Conservation (phyloP, 768 basidiomycete genomes). For the Tylopilus vinaceipallidus region DNA sequence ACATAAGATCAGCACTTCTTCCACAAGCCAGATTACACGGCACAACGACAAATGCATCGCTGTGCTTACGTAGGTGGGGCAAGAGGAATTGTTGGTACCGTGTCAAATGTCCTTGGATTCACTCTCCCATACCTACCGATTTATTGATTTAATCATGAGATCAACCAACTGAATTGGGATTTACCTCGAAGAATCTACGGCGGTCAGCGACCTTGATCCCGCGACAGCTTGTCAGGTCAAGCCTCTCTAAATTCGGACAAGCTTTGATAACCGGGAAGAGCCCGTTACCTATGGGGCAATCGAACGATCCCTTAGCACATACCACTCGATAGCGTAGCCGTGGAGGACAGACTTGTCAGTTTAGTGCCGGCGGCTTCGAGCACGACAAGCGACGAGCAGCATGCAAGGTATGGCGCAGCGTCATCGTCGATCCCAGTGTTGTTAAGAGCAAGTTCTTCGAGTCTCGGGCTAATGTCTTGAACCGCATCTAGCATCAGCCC, state of each 20-base stretch:
- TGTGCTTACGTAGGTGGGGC: no score
- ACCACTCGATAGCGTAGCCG: background rate
- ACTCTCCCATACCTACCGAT: slow-evolving; percentile 25
- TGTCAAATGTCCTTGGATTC: no score
- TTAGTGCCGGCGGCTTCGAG: slow-evolving; percentile 58
- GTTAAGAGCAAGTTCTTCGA: slow-evolving; percentile 54
- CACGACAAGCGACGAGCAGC: slow-evolving; percentile 46
- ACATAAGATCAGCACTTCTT: no score
- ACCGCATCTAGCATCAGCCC: slow-evolving; percentile 38
- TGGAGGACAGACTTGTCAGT: slow-evolving; percentile 48
- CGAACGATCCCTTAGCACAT: background rate
- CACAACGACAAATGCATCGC: no score
- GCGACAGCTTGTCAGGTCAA: slow-evolving; percentile 68
- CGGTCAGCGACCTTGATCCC: slow-evolving; percentile 58
- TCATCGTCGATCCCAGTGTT: slow-evolving; percentile 62
- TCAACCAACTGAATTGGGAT: slow-evolving; percentile 7
- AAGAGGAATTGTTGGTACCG: no score
- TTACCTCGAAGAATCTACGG: slow-evolving; percentile 63
- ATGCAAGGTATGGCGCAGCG: slow-evolving; percentile 49
- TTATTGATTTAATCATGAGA: background rate
- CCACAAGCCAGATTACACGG: no score
- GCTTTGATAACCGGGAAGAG: slow-evolving; percentile 57
- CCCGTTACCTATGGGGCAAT: slow-evolving; percentile 42
- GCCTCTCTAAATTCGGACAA: slow-evolving; percentile 48
- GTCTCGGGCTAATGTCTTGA: slow-evolving; percentile 28